Evolutionary conservation across 208 protist genomes (phyloP).

Genomic region (Endotrypanum monterogeii): DNA sequence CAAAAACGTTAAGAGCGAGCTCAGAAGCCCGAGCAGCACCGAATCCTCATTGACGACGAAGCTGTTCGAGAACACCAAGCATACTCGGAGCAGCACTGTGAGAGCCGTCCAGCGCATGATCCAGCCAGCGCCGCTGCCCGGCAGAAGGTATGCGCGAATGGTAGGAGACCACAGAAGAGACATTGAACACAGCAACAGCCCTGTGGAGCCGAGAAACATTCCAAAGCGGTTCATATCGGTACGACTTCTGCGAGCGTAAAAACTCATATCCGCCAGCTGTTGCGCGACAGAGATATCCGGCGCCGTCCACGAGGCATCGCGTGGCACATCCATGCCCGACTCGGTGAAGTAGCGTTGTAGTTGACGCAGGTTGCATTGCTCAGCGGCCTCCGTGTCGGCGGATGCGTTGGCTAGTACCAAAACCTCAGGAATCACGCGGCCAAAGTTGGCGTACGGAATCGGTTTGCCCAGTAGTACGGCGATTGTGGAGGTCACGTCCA

Average conservation of each 20-base stretch:
- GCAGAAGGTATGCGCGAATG: slow-evolving; percentile 17
- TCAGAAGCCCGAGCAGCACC: slow-evolving; percentile 41
- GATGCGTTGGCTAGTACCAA: slow-evolving; percentile 50
- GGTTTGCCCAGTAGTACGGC: slow-evolving; percentile 90
- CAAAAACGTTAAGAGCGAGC: slow-evolving; percentile 28
- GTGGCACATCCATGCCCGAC: slow-evolving; percentile 29
- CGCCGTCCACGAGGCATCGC: slow-evolving; percentile 10
- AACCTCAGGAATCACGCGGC: slow-evolving; percentile 90
- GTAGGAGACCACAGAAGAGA: slow-evolving; percentile 41
- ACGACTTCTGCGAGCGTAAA: slow-evolving; percentile 45
- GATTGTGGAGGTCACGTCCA: slow-evolving; percentile 95
- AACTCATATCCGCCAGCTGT: slow-evolving; percentile 50
- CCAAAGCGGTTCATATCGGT: slow-evolving; percentile 49
- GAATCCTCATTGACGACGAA: slow-evolving; percentile 76
- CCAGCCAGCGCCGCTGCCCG: slow-evolving; percentile 24
- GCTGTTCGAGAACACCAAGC: slow-evolving; percentile 72
- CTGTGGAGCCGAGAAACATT: slow-evolving; percentile 50
- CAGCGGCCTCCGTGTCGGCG: slow-evolving; percentile 37
- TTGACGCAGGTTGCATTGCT: slow-evolving; percentile 62
- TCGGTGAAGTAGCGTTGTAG: slow-evolving; percentile 44
- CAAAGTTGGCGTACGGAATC: slow-evolving; percentile 96
- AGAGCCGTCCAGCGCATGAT: slow-evolving; percentile 30
- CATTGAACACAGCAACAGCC: slow-evolving; percentile 46
- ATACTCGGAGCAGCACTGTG: slow-evolving; percentile 50
- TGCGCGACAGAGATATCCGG: slow-evolving; percentile 16